Percentiles rank a stretch among this genome's conserved stretches.
Evolutionary conservation across 441 rosid genomes (phyloP).

Genomic region (Lepidium campestre): DNA sequence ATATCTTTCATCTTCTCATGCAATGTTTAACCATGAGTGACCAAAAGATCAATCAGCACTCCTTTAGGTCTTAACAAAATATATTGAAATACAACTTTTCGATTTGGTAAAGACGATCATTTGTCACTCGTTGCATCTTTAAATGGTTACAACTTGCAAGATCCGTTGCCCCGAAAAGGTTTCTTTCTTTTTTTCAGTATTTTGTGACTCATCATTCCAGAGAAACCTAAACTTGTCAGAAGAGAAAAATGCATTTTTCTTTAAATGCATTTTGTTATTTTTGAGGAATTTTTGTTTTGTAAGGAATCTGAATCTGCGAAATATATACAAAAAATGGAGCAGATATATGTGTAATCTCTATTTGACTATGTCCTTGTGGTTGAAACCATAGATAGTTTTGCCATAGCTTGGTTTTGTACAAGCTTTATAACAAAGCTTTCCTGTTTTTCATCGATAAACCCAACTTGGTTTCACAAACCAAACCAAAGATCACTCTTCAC

Average conservation of each 20-base stretch:
- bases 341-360: neutral
- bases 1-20: neutral
- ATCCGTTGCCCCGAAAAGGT: neutral
- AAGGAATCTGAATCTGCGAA: neutral
- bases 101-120: neutral
- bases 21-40: neutral
- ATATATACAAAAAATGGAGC: constrained; percentile 1
- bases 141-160: constrained; percentile 22
- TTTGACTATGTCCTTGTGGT: neutral
- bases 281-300: neutral
- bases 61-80: neutral
- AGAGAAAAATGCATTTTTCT: neutral
- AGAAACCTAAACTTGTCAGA: constrained; percentile 13
- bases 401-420: neutral
- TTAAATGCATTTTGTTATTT: too few species aligned
- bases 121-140: constrained; percentile 3
- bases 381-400: neutral
- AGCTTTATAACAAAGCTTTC: neutral
- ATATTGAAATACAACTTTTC: neutral
- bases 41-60: neutral
- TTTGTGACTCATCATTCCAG: constrained; percentile 6
- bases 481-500: constrained; percentile 13
- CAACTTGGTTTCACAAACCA: neutral
- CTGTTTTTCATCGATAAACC: neutral
- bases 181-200: neutral